Evolutionary conservation across 495 filamentous ascomycete species (phyloP), one percentile per base, ranked within the genome.

Genomic region (Annulohypoxylon nitens): DNA sequence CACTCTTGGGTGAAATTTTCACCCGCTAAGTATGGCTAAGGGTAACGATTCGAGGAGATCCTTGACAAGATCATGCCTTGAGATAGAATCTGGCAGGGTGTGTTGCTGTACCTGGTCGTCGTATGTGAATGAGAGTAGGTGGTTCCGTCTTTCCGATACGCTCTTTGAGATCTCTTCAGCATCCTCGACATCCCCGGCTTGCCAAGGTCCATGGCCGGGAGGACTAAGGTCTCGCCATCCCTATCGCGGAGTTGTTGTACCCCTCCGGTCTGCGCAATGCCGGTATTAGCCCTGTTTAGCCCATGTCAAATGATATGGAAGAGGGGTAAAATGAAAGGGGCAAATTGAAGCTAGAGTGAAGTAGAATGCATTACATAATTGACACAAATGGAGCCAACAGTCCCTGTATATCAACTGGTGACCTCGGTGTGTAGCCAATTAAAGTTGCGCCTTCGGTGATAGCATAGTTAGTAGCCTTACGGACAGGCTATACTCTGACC

Each of bases 401-500:
- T 26, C 36, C 57, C 34, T 26, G 57, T 25, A 60, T 37, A 43
- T n/a, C 57, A 60, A 26, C 36, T 2, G 25, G 43, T 14, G 41
- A 45, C 36, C 16, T 30, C 16, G 43, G 43, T 47, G 43, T 47
- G 43, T n/a, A 30, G 10, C 57, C 57, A 60, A 60, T 43, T 20
- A 43, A 14, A 23, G 0, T 12, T 2, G 37, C 12, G n/a, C 18
- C 16, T 43, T 60, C 36, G 25, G 20, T 37, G 57, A 26, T 43
- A 20, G 36, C 10, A 33, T 18, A 20, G 0, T 45, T 57, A 3
- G 23, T 37, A 43, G 59, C 48, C 59, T 63, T 63, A 23, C 16
- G 37, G 50, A 25, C 34, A 23, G n/a, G 47, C 20, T 62, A 23
- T 30, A 23, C 20, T 25, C 36, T 39, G 34, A 37, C 93, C 60